Percentiles rank a stretch among this genome's conserved stretches.
These are phyloP conservation scores for Diospyros kaki DNA, from an alignment of 148 eudicot species.

Conservation along the genomic window DNA sequence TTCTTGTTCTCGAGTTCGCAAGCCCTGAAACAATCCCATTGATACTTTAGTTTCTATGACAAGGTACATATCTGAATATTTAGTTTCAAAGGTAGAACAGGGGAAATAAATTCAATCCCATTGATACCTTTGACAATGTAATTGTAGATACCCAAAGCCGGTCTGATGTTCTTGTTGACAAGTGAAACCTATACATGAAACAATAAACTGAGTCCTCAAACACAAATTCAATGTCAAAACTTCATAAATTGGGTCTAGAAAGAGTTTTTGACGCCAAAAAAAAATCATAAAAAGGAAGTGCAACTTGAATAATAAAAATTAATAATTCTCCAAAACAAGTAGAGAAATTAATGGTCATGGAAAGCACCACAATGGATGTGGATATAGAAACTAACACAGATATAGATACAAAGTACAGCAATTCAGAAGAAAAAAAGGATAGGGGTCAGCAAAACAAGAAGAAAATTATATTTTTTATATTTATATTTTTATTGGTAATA, in stretches of 20 bases:
- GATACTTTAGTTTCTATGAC: conserved; percentile 18
- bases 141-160: conserved; percentile 62
- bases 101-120: background rate
- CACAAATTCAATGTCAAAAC: background rate
- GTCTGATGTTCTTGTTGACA: conserved; percentile 81
- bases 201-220: conserved; percentile 5
- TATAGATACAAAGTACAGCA: too few species aligned
- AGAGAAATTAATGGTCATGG: too few species aligned
- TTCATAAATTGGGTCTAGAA: background rate
- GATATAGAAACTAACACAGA: too few species aligned
- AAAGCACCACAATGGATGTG: too few species aligned
- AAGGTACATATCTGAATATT: background rate
- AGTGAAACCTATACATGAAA: conserved; percentile 59
- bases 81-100: background rate
- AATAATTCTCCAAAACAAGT: too few species aligned
- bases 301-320: too few species aligned
- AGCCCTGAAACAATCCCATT: conserved; percentile 48
- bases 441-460: too few species aligned
- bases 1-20: conserved; percentile 89
- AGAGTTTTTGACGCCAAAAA: background rate
- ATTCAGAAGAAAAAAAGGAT: too few species aligned
- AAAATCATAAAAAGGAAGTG: background rate
- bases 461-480: too few species aligned
- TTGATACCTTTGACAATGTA: conserved; percentile 74
- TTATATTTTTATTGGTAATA: too few species aligned